Evolutionary conservation across 1,284 basidiomycete genomes (phyloP), one percentile per base, ranked within the genome.

Genomic region (Melampsora americana): DNA sequence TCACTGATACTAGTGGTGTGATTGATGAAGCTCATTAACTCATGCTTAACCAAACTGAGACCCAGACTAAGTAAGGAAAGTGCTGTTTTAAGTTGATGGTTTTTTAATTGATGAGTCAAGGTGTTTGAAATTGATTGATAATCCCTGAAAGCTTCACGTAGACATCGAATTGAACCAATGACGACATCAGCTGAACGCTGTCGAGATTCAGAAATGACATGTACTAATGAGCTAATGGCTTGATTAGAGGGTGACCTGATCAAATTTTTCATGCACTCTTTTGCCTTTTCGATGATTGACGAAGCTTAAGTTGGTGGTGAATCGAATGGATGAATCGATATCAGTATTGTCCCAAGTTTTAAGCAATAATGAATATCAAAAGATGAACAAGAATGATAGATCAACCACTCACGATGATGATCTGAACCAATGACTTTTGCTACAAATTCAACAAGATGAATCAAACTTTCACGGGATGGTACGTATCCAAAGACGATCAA

Each of bases 231-330:
- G 26, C 68, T 77, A 46, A 69, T 69, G 46, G 74, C 74, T 69
- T 77, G 74, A 56, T 77, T 77, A 26, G 74, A 59, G 16, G 74
- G 74, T 35, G 74, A 77, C 12, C 74, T 42, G 42, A 77, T 77
- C 59, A 77, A 60, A 67, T 77, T 42, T 66, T 69, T 77, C 66
- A 77, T 77, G 32, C 60, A 69, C 26, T 42, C 23, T 66, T 77
- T 77, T 50, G 67, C 74, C n/a, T 66, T 60, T 56, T 66, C 60
- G 50, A 77, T 65, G 30, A 77, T 74, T 20, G 42, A 14, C 32
- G 71, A 66, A n/a, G 60, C 30, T 12, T 61, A 26, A 6, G 53
- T 44, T 46, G 53, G 18, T 39, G 42, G 44, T 30, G 28, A 20
- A 30, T 48, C 7, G 23, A 66, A 32, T 1, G 59, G 23, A 18